phyloP scores from a whole-genome alignment of 2,329 filamentous ascomycete species.

The Hypocrella siamensis region DNA sequence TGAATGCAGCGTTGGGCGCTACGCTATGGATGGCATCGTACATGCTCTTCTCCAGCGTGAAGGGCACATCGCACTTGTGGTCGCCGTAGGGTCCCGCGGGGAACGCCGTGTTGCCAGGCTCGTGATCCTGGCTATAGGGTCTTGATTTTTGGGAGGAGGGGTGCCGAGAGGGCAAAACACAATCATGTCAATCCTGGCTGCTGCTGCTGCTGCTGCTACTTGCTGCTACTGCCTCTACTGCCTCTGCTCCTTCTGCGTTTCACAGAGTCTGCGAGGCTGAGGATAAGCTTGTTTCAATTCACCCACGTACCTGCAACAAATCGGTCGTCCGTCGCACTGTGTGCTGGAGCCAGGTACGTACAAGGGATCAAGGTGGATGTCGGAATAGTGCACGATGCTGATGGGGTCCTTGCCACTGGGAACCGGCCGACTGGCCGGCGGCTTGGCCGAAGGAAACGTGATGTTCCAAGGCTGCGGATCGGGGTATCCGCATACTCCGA shows the following conservation, averaged over 20 bases:
- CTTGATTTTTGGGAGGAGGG: too few species aligned
- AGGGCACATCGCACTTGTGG: constrained; percentile 33
- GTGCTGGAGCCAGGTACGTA: constrained; percentile 36
- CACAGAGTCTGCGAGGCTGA: too few species aligned
- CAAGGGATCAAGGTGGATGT: constrained; percentile 40
- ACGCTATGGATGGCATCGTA: constrained; percentile 30
- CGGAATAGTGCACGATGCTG: constrained; percentile 40
- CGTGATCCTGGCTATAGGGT: constrained; percentile 26
- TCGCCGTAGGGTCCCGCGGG: constrained; percentile 37
- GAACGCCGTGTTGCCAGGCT: constrained; percentile 24
- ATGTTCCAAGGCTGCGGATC: constrained; percentile 25
- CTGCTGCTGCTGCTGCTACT: too few species aligned
- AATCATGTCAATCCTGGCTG: too few species aligned
- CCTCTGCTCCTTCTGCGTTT: too few species aligned
- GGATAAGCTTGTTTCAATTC: too few species aligned
- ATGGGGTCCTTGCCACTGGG: constrained; percentile 29
- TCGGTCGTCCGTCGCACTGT: constrained; percentile 39
- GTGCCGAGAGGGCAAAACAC: too few species aligned
- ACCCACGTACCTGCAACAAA: constrained; percentile 38
- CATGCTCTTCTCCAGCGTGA: constrained; percentile 36
- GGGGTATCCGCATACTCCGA: constrained; percentile 38
- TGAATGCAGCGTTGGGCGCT: constrained; percentile 30
- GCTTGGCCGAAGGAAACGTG: constrained; percentile 25
- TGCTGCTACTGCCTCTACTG: too few species aligned
- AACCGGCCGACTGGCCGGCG: constrained; percentile 16